Evolutionary conservation across 192 early-diverging fungal genomes (phyloP).

Genomic region (Backusella sp.): DNA sequence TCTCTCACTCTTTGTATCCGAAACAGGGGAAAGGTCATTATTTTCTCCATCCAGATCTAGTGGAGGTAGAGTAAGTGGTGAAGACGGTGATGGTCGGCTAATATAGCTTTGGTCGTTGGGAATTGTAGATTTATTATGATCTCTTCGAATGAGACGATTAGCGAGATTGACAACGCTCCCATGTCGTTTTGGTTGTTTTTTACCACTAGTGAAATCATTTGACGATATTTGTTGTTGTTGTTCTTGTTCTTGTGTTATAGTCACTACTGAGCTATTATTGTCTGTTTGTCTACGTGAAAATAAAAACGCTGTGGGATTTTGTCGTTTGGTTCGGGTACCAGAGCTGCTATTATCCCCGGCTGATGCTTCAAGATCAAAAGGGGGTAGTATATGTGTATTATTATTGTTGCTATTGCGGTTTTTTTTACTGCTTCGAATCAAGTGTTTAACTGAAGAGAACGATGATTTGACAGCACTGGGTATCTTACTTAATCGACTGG

Average conservation of each 20-base stretch:
- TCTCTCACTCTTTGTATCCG: conserved; percentile 21
- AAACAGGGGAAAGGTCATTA: background rate
- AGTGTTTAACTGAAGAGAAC: conserved; percentile 28
- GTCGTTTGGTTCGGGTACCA: background rate
- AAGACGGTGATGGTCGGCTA: background rate
- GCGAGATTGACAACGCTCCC: conserved; percentile 5
- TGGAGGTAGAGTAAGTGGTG: background rate
- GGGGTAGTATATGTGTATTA: background rate
- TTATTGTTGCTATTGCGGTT: background rate
- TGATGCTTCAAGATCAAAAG: background rate
- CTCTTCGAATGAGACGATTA: background rate
- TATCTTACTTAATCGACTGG: conserved; percentile 25
- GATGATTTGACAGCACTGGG: conserved; percentile 30
- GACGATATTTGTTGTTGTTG: background rate
- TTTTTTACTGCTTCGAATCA: conserved; percentile 14
- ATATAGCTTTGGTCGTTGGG: background rate
- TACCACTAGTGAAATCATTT: background rate
- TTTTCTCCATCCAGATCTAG: background rate
- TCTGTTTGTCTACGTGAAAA: conserved; percentile 10
- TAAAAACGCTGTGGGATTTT: background rate
- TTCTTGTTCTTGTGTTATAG: background rate
- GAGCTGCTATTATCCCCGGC: background rate
- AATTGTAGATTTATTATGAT: background rate
- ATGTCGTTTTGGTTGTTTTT: conserved; percentile 6
- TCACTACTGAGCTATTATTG: background rate